These are phyloP conservation scores for Davidsoniella neocaledoniae DNA, from an alignment of 2,329 filamentous ascomycete genomes.

Conservation along the genomic window DNA sequence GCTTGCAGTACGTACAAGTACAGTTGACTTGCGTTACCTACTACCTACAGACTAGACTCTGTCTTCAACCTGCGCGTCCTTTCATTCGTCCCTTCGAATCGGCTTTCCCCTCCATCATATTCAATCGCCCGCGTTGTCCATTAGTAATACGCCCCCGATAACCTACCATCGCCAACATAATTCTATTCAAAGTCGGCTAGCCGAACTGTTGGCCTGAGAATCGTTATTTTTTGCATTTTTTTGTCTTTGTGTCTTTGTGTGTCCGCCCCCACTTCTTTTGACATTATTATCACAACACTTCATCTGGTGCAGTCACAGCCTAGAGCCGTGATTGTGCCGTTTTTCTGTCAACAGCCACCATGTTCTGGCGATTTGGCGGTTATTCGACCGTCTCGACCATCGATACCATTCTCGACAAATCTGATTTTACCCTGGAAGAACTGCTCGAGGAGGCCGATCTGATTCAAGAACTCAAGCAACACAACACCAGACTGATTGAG, in stretches of 20 bases:
- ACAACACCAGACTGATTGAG: constrained; percentile 94
- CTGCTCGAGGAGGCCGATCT: constrained; percentile 90
- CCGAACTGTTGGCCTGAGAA: too few relatives aligned
- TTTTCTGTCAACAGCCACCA: constrained; percentile 34
- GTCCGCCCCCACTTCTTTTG: neutral
- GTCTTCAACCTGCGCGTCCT: too few relatives aligned
- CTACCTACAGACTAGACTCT: neutral
- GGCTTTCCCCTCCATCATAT: neutral
- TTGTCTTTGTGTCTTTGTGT: neutral
- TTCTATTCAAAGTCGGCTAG: too few relatives aligned
- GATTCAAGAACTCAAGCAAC: constrained; percentile 94
- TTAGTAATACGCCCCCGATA: too few relatives aligned
- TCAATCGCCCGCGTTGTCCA: neutral
- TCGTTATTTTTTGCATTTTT: neutral
- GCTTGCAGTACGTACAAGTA: neutral
- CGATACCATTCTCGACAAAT: constrained; percentile 91
- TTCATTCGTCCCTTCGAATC: neutral
- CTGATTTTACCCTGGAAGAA: constrained; percentile 89
- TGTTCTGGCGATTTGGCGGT: constrained; percentile 99
- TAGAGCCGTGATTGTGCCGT: neutral
- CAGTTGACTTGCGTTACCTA: neutral
- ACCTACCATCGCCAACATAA: too few relatives aligned
- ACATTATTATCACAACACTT: neutral
- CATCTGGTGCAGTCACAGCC: neutral
- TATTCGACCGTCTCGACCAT: constrained; percentile 96